phyloP scores from a whole-genome alignment of 1,284 basidiomycete species.

The Clitocybe nebularis region DNA sequence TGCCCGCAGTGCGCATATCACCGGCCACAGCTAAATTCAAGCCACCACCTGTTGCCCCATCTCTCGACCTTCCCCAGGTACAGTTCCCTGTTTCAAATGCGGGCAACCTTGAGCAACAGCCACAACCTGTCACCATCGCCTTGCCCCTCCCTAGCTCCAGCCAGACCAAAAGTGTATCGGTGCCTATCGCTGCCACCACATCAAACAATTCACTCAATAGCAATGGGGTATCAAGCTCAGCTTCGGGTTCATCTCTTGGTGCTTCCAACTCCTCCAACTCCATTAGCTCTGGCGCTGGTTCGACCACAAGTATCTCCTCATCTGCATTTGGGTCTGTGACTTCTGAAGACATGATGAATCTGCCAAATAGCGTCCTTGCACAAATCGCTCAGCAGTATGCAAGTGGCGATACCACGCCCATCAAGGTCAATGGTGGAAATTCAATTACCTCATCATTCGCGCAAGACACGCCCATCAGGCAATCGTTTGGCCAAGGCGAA shows the following conservation, averaged over 20 bases:
- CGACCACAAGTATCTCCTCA: conserved; percentile 45
- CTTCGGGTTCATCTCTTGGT: conserved; percentile 53
- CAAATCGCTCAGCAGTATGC: conserved; percentile 48
- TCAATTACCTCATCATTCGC: conserved; percentile 20
- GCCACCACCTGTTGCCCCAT: conserved; percentile 41
- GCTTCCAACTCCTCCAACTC: conserved; percentile 54
- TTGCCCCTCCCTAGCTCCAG: conserved; percentile 40
- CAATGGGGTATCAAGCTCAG: conserved; percentile 42
- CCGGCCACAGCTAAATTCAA: conserved; percentile 87
- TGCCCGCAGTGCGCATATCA: conserved; percentile 73
- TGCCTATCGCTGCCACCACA: conserved; percentile 54
- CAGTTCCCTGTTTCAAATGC: conserved; percentile 37
- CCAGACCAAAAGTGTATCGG: conserved; percentile 60
- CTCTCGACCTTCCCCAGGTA: conserved; percentile 45
- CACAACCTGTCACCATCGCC: conserved; percentile 39
- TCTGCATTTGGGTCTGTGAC: conserved; percentile 41
- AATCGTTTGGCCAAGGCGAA: conserved; percentile 30
- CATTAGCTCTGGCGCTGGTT: conserved; percentile 46
- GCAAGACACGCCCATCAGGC: conserved; percentile 29
- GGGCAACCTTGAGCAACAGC: conserved; percentile 26
- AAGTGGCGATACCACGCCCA: conserved; percentile 28
- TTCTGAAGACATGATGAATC: conserved; percentile 48
- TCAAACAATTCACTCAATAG: conserved; percentile 36
- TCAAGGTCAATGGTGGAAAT: conserved; percentile 25
- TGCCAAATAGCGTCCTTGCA: conserved; percentile 36